phyloP scores from a whole-genome alignment of 441 rosid genomes.

The Gossypium laxum region DNA sequence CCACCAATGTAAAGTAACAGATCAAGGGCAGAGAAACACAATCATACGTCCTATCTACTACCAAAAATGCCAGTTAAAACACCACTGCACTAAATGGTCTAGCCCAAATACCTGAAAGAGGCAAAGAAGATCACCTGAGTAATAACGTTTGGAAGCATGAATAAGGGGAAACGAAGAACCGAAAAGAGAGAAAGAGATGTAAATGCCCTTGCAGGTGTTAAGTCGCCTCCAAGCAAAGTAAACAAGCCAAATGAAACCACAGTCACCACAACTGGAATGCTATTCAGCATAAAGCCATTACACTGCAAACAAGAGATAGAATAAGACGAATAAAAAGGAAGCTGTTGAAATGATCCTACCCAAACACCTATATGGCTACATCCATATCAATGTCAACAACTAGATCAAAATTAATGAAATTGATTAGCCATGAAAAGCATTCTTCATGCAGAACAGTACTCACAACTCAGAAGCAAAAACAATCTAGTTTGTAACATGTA shows the following conservation, averaged over 20 bases:
- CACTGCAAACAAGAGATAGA: slow-evolving; percentile 45
- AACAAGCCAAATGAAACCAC: slow-evolving; percentile 86
- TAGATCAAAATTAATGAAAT: not conserved
- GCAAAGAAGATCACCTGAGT: slow-evolving; percentile 58
- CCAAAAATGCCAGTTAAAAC: not conserved
- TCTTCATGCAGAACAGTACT: not conserved
- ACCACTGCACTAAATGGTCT: not conserved
- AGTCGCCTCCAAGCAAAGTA: slow-evolving; percentile 94
- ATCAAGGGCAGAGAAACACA: slow-evolving; percentile 1
- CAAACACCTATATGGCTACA: slow-evolving; percentile 8
- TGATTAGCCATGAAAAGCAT: not conserved
- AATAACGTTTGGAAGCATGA: slow-evolving; percentile 88
- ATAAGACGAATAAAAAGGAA: slow-evolving; percentile 15
- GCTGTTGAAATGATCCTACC: not conserved
- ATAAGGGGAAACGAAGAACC: slow-evolving; percentile 90
- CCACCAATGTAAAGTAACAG: not conserved
- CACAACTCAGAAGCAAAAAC: not conserved
- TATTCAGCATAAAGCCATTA: slow-evolving; percentile 71
- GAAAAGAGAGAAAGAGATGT: slow-evolving; percentile 88
- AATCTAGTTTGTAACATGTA: not conserved
- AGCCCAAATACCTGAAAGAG: not conserved
- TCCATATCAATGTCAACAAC: not conserved
- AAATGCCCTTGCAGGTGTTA: slow-evolving; percentile 98
- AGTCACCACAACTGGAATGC: slow-evolving; percentile 86
- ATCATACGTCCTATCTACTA: not conserved